A percentile compares a stretch with the other conserved stretches of the same genome.
Conservation (phyloP, 805 yeast genomes). For the Teunomyces cretensis region DNA sequence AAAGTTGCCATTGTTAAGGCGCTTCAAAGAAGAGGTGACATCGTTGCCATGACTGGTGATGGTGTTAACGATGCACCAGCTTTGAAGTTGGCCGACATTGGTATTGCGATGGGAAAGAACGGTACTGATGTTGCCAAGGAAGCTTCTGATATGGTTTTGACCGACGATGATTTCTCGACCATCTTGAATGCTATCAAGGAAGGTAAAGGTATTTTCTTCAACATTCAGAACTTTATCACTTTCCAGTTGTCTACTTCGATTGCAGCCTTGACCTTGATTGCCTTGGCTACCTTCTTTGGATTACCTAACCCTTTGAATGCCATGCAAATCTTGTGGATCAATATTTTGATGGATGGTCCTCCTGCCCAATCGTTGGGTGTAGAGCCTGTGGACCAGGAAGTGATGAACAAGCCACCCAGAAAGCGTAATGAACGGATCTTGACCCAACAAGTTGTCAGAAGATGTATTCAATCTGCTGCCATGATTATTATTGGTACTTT, state of each 20-base stretch:
- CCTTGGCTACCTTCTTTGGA: conserved; percentile 80
- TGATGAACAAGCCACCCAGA: conserved; percentile 96
- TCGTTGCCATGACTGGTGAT: conserved; percentile 99
- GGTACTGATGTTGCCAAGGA: conserved; percentile 99
- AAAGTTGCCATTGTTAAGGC: conserved; percentile 89
- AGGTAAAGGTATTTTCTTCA: conserved; percentile 95
- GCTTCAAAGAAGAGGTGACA: conserved; percentile 84
- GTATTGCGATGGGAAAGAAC: conserved; percentile 88
- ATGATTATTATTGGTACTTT: conserved; percentile 84
- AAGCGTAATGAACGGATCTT: conserved; percentile 81
- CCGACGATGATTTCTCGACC: conserved; percentile 95
- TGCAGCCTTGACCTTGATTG: conserved; percentile 89
- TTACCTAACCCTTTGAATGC: conserved; percentile 95
- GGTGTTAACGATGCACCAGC: conserved; percentile 99
- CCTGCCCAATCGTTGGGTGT: conserved; percentile 98
- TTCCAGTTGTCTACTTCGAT: conserved; percentile 95
- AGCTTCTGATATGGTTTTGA: conserved; percentile 96
- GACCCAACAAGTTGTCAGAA: conserved; percentile 62
- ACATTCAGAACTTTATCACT: conserved; percentile 91
- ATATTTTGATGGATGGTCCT: conserved; percentile 98
- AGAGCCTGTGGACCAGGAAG: conserved; percentile 94
- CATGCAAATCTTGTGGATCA: conserved; percentile 98
- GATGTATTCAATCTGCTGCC: conserved; percentile 74
- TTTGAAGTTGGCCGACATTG: conserved; percentile 90
- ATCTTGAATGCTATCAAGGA: conserved; percentile 79